phyloP scores from a whole-genome alignment of 352 stramenopile species.

The Globisporangium carolinianum region DNA sequence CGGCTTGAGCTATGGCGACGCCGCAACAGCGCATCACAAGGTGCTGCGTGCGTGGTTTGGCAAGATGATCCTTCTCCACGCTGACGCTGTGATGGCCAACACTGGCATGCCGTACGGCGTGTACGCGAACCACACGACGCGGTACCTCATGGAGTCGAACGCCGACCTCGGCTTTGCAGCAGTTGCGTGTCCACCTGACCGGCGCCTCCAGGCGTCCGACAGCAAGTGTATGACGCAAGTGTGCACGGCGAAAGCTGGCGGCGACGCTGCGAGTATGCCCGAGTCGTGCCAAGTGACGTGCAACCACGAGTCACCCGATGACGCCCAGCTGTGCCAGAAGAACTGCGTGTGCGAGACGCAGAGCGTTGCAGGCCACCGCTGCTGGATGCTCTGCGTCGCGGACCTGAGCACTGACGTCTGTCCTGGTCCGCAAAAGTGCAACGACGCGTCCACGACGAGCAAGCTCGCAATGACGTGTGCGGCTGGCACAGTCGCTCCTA shows the following conservation, averaged over 20 bases:
- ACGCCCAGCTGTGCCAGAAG: constrained; percentile 26
- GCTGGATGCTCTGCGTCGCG: constrained; percentile 59
- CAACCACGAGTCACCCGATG: constrained; percentile 35
- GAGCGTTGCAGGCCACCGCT: constrained; percentile 23
- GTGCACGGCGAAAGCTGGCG: constrained; percentile 28
- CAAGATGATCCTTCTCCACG: constrained; percentile 53
- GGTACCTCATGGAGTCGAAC: constrained; percentile 37
- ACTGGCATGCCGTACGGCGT: constrained; percentile 46
- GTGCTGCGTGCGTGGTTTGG: constrained; percentile 59
- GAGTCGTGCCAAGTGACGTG: constrained; percentile 51
- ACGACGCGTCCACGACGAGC: constrained; percentile 24
- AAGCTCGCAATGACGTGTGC: constrained; percentile 41
- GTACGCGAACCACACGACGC: constrained; percentile 45
- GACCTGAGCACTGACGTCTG: constrained; percentile 35
- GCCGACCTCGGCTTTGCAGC: constrained; percentile 29
- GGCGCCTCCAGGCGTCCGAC: constrained; percentile 36
- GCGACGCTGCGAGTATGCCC: constrained; percentile 18
- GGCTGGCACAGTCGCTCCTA: constrained; percentile 17
- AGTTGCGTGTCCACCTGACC: constrained; percentile 38
- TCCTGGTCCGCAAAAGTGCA: constrained; percentile 39
- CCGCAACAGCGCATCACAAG: constrained; percentile 16
- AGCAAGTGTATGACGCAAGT: constrained; percentile 39
- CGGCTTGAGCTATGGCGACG: constrained; percentile 27
- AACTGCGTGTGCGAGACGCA: constrained; percentile 35
- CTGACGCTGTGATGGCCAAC: constrained; percentile 41